Evolutionary conservation across 441 rosid species (phyloP).

Genomic region (Syzygium malaccense): DNA sequence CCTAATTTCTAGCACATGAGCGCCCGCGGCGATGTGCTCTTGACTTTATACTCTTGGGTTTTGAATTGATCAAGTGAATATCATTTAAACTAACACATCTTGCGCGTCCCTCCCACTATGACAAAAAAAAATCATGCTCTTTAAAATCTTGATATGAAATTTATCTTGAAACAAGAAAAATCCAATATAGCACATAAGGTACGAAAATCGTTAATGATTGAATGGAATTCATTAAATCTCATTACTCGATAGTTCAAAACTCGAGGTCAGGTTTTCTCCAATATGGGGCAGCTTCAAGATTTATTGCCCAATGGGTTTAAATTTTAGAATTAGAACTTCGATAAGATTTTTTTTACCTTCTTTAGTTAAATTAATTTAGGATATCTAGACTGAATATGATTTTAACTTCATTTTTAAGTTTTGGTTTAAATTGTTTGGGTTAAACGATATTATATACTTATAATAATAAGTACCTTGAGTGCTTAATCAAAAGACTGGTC

Average conservation of each 20-base stretch:
- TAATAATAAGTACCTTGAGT: neutral
- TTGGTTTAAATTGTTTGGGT: neutral
- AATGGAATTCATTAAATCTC: neutral
- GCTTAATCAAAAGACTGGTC: neutral
- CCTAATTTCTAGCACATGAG: neutral
- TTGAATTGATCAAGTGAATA: neutral
- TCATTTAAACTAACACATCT: neutral
- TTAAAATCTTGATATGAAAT: neutral
- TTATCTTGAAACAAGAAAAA: neutral
- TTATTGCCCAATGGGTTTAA: neutral
- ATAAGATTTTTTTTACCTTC: neutral
- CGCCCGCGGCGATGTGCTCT: neutral
- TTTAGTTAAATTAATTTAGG: neutral
- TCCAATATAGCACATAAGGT: neutral
- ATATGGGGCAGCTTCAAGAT: neutral
- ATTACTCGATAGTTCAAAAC: neutral
- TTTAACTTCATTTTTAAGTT: neutral
- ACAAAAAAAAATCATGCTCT: neutral
- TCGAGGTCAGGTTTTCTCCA: neutral
- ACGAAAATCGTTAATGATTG: neutral
- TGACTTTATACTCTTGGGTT: neutral
- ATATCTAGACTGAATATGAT: neutral
- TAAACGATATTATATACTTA: neutral
- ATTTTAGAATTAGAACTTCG: neutral
- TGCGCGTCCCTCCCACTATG: neutral